phyloP scores from a whole-genome alignment of 2,329 filamentous ascomycete genomes.

The Raffaelea ambrosiae region DNA sequence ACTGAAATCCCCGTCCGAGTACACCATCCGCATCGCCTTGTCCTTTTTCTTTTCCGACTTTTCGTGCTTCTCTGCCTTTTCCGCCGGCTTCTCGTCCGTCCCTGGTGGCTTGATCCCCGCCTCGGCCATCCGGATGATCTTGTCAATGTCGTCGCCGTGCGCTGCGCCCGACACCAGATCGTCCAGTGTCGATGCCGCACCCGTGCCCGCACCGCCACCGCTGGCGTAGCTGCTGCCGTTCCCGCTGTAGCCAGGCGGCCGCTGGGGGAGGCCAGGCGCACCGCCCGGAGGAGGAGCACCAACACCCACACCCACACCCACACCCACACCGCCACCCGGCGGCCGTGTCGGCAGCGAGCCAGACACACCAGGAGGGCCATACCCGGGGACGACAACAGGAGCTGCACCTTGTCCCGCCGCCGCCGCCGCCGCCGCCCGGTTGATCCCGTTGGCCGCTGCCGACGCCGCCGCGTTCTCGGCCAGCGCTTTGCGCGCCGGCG shows the following conservation, averaged over 20 bases:
- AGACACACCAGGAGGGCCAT: no score
- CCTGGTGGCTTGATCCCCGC: constrained; percentile 46
- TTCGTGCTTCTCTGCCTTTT: constrained; percentile 44
- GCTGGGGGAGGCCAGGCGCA: constrained; percentile 20
- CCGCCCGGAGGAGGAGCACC: no score
- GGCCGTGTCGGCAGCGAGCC: no score
- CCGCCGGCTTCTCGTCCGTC: constrained; percentile 28
- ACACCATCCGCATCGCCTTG: constrained; percentile 58
- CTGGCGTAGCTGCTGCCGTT: constrained; percentile 7
- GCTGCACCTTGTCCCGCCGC: neutral
- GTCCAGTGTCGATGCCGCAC: constrained; percentile 34
- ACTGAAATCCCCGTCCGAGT: constrained; percentile 69
- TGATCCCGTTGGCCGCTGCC: constrained; percentile 3
- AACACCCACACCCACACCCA: no score
- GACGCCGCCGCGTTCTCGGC: constrained; percentile 22
- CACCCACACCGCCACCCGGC: no score
- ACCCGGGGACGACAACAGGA: neutral
- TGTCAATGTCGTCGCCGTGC: constrained; percentile 52
- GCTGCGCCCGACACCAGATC: constrained; percentile 34
- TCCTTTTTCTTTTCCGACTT: constrained; percentile 46
- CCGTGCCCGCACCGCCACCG: constrained; percentile 14
- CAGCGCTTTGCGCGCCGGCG: constrained; percentile 51
- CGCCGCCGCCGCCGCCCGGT: no score
- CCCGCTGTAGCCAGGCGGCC: constrained; percentile 11
- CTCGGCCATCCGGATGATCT: constrained; percentile 56